Percentiles rank a stretch among this genome's conserved stretches.
Conservation (phyloP, 352 stramenopile species). For the Hyaloperonospora arabidopsidis region DNA sequence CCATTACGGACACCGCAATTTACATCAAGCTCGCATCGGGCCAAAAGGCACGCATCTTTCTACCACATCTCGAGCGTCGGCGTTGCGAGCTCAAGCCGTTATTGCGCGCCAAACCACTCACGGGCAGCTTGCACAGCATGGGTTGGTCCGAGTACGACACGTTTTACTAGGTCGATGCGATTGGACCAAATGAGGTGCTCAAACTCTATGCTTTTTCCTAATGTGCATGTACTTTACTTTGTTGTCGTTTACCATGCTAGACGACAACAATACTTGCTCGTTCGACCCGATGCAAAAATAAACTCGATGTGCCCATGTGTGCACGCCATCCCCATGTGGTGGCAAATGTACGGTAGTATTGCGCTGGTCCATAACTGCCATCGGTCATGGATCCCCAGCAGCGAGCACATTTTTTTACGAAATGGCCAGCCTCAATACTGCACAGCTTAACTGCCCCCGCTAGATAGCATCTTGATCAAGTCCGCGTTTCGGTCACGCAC, state of each 20-base stretch:
- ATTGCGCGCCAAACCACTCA: conserved; percentile 36
- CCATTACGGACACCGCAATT: conserved; percentile 63
- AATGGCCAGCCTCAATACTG: conserved; percentile 18
- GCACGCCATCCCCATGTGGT: conserved; percentile 7
- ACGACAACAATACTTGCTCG: neutral
- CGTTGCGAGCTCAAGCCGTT: conserved; percentile 55
- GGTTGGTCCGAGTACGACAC: conserved; percentile 62
- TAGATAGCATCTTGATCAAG: conserved; percentile 53
- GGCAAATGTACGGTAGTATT: neutral
- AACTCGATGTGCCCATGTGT: neutral
- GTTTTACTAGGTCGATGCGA: conserved; percentile 27
- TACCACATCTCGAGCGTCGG: conserved; percentile 37
- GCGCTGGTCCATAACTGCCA: too few relatives aligned
- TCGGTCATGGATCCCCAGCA: too few relatives aligned
- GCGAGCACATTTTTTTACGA: conserved; percentile 5
- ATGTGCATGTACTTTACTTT: conserved; percentile 22
- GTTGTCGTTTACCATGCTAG: conserved; percentile 1
- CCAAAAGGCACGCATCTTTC: conserved; percentile 57
- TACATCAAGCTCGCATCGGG: conserved; percentile 58
- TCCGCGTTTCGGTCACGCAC: conserved; percentile 13
- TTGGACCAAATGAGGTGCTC: conserved; percentile 6
- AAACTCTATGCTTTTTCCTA: conserved; percentile 8
- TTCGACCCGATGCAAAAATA: neutral
- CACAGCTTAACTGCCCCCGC: conserved; percentile 19
- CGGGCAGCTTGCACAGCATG: conserved; percentile 41